Evolutionary conservation across 2,329 filamentous ascomycete genomes (phyloP).

Genomic region (Ascochyta viciae-villosae): DNA sequence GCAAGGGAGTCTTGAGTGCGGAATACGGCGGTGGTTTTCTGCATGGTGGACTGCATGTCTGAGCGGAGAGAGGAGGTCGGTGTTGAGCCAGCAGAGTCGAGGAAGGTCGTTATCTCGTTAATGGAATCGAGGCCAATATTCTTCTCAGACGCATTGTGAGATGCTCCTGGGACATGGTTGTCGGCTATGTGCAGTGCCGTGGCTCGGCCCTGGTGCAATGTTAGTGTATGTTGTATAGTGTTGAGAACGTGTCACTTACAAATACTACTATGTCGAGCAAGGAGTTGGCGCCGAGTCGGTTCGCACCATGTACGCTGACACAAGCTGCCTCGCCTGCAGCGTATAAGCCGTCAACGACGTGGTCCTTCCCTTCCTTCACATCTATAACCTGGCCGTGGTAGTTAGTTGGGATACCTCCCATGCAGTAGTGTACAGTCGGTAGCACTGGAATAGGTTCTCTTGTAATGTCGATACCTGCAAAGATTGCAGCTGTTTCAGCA

Average conservation of each 20-base stretch:
- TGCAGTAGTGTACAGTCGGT: slow-evolving; percentile 61
- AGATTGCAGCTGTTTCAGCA: slow-evolving; percentile 59
- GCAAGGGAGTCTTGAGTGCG: slow-evolving; percentile 50
- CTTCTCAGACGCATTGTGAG: slow-evolving; percentile 44
- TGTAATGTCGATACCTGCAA: slow-evolving; percentile 59
- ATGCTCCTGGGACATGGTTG: slow-evolving; percentile 48
- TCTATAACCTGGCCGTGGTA: slow-evolving; percentile 57
- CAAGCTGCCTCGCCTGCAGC: slow-evolving; percentile 59
- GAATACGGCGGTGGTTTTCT: slow-evolving; percentile 56
- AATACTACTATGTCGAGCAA: slow-evolving; percentile 60
- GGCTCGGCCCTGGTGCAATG: slow-evolving; percentile 50
- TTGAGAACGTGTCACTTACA: slow-evolving; percentile 24
- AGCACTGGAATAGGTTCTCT: slow-evolving; percentile 59
- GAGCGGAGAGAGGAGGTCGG: slow-evolving; percentile 49
- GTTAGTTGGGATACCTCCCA: slow-evolving; percentile 60
- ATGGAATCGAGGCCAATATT: slow-evolving; percentile 48
- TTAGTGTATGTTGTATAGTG: neutral
- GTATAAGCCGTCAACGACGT: slow-evolving; percentile 55
- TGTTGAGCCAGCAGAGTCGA: slow-evolving; percentile 47
- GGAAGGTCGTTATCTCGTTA: slow-evolving; percentile 46
- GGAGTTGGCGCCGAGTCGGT: slow-evolving; percentile 58
- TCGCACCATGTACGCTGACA: slow-evolving; percentile 59
- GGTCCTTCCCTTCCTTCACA: slow-evolving; percentile 48
- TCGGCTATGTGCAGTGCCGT: slow-evolving; percentile 52
- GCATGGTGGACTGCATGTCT: slow-evolving; percentile 57